Conservation (phyloP, 2,329 filamentous ascomycete species). For the Endocalyx cinctus region DNA sequence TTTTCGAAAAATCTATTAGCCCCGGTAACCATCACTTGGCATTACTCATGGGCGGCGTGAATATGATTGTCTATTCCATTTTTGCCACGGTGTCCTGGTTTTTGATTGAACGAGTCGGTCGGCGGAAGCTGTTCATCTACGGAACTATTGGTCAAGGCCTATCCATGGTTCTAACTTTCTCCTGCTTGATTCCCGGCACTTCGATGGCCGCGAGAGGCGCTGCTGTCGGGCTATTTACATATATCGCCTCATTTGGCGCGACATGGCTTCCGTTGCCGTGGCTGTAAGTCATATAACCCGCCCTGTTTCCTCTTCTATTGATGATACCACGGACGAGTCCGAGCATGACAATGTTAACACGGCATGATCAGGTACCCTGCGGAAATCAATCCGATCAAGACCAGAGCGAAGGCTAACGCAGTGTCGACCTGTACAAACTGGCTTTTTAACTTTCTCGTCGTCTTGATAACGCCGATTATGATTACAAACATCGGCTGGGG, state of each 20-base stretch:
- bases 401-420: slow-evolving; percentile 41
- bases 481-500: slow-evolving; percentile 55
- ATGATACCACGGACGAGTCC: too few relatives aligned
- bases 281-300: slow-evolving; percentile 37
- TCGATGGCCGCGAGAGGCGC: slow-evolving; percentile 60
- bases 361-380: slow-evolving; percentile 44
- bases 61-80: slow-evolving; percentile 56
- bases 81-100: slow-evolving; percentile 55
- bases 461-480: slow-evolving; percentile 61
- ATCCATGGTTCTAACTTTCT: slow-evolving; percentile 58
- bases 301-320: too few relatives aligned
- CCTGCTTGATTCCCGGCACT: slow-evolving; percentile 60
- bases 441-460: slow-evolving; percentile 41
- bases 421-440: slow-evolving; percentile 52
- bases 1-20: slow-evolving; percentile 44
- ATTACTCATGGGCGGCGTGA: slow-evolving; percentile 49
- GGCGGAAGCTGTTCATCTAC: slow-evolving; percentile 41
- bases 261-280: slow-evolving; percentile 62
- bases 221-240: slow-evolving; percentile 63
- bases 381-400: slow-evolving; percentile 48
- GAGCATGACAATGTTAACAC: too few relatives aligned
- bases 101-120: slow-evolving; percentile 42
- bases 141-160: slow-evolving; percentile 44
- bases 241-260: slow-evolving; percentile 65
- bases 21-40: slow-evolving; percentile 39